Percentiles rank a stretch among this genome's conserved stretches.
phyloP scores from a whole-genome alignment of 2,329 filamentous ascomycete species.

The Fusarium odoratissimum region DNA sequence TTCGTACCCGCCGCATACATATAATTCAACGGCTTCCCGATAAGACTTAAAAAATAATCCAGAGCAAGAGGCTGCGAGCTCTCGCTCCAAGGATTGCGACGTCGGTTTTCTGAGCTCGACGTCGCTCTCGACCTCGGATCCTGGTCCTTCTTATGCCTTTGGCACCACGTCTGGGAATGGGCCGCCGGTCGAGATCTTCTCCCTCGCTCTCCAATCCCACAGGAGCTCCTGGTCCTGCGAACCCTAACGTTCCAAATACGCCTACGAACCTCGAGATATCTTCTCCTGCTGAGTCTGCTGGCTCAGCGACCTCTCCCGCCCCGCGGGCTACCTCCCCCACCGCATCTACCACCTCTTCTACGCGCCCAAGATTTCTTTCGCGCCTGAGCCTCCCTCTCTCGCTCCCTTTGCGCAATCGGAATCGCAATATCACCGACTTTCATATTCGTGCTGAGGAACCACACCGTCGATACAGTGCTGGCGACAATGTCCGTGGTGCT shows the following conservation, averaged over 20 bases:
- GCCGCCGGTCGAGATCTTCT: constrained; percentile 44
- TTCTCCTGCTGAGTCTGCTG: constrained; percentile 49
- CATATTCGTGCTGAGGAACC: constrained; percentile 82
- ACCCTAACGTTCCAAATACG: constrained; percentile 53
- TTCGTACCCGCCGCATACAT: constrained; percentile 23
- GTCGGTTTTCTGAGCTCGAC: constrained; percentile 34
- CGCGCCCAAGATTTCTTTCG: constrained; percentile 59
- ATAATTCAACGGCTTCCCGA: constrained; percentile 25
- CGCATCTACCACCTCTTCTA: constrained; percentile 39
- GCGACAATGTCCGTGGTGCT: constrained; percentile 78
- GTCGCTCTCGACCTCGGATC: constrained; percentile 41
- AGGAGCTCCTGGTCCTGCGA: constrained; percentile 50
- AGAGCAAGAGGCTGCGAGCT: constrained; percentile 26
- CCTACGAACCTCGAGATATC: constrained; percentile 53
- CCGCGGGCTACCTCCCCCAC: constrained; percentile 39
- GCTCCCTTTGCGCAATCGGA: constrained; percentile 62
- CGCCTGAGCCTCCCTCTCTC: constrained; percentile 63
- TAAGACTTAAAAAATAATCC: constrained; percentile 3
- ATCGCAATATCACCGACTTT: constrained; percentile 80
- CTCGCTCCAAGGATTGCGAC: constrained; percentile 34
- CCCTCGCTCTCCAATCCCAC: constrained; percentile 55
- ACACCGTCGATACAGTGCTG: constrained; percentile 79
- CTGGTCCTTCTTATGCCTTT: constrained; percentile 42
- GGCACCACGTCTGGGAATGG: constrained; percentile 46
- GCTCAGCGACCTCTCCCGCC: constrained; percentile 48